Conservation (phyloP, 306 rosid species). For the Corylus heterophylla region DNA sequence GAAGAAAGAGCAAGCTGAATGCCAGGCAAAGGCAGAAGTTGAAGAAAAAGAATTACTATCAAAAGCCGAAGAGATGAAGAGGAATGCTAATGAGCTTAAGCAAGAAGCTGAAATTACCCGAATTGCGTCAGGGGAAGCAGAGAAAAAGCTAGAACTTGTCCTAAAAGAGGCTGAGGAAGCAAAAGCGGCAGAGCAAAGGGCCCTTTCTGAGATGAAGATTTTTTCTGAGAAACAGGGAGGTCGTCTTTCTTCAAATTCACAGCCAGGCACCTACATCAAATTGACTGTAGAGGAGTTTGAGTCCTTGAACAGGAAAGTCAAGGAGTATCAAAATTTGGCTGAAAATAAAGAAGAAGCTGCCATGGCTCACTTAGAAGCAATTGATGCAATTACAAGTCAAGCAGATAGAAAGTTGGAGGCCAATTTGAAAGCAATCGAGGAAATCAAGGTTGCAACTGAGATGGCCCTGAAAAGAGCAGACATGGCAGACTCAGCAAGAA, state of each 20-base stretch:
- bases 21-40: constrained; percentile 34
- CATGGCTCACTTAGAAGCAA: constrained; percentile 41
- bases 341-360: constrained; percentile 52
- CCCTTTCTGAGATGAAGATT: constrained; percentile 48
- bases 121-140: constrained; percentile 42
- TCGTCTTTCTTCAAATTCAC: constrained; percentile 15
- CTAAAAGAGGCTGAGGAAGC: constrained; percentile 56
- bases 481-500: constrained; percentile 65
- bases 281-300: constrained; percentile 50
- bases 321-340: constrained; percentile 44
- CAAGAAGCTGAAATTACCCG: constrained; percentile 46
- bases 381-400: constrained; percentile 45
- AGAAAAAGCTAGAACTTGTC: constrained; percentile 44
- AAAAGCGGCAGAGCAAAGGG: constrained; percentile 58
- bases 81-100: constrained; percentile 42
- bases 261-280: constrained; percentile 39
- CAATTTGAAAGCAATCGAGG: constrained; percentile 60
- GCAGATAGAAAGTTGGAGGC: constrained; percentile 58
- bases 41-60: constrained; percentile 25
- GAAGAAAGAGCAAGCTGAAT: constrained; percentile 41
- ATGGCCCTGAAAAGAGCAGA: constrained; percentile 65
- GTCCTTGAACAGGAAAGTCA: constrained; percentile 47
- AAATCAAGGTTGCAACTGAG: constrained; percentile 61
- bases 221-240: constrained; percentile 36
- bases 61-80: constrained; percentile 53